Conservation (phyloP, 495 filamentous ascomycete genomes). For the Penicillium atrosanguineum region DNA sequence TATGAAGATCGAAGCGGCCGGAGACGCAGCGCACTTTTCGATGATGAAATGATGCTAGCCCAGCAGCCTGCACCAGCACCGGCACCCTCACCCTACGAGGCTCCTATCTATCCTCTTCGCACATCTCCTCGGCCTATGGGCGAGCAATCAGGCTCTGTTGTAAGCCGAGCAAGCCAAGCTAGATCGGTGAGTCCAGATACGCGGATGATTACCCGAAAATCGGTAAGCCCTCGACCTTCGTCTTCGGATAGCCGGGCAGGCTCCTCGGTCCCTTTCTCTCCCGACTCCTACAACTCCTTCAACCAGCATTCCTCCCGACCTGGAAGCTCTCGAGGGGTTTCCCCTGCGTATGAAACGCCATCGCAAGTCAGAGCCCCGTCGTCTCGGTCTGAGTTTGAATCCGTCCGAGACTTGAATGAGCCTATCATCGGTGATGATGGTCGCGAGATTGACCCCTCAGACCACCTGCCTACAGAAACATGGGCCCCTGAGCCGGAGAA, state of each 20-base stretch:
- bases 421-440: constrained; percentile 81
- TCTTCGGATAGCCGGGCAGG: constrained; percentile 47
- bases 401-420: constrained; percentile 31
- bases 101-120: constrained; percentile 35
- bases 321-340: constrained; percentile 28
- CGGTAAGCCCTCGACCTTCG: constrained; percentile 72
- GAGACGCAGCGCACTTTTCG: constrained; percentile 31
- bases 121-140: constrained; percentile 32
- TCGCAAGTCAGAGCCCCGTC: constrained; percentile 40
- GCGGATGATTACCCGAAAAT: constrained; percentile 63
- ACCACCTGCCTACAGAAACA: constrained; percentile 84
- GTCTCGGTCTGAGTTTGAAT: constrained; percentile 34
- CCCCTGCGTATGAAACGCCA: constrained; percentile 42
- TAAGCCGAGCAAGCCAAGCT: constrained; percentile 38
- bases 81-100: constrained; percentile 23
- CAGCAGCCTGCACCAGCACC: constrained; percentile 15
- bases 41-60: constrained; percentile 29
- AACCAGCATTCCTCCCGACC: constrained; percentile 42
- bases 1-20: constrained; percentile 22
- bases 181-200: constrained; percentile 52
- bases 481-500: constrained; percentile 94
- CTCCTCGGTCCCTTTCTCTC: constrained; percentile 77
- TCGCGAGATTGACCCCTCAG: constrained; percentile 84
- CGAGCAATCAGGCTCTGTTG: constrained; percentile 18
- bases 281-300: constrained; percentile 66